phyloP scores from a whole-genome alignment of 2,329 filamentous ascomycete genomes.

The Talaromyces sp. region DNA sequence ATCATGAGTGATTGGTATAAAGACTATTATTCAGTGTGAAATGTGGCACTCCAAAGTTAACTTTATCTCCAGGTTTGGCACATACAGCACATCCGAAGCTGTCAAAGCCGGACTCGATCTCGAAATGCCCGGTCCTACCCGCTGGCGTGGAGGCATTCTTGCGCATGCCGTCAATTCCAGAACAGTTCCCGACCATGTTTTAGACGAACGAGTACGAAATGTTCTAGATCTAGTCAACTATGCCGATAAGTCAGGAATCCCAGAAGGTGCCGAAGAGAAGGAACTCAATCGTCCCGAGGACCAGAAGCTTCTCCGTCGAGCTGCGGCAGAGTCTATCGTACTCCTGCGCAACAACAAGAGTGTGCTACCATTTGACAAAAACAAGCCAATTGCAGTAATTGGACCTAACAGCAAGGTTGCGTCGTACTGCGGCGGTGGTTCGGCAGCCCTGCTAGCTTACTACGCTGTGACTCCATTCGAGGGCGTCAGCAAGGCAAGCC shows the following conservation, averaged over 20 bases:
- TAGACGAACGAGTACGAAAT: slow-evolving; percentile 55
- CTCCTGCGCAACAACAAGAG: slow-evolving; percentile 66
- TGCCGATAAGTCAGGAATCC: slow-evolving; percentile 49
- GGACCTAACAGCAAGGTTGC: slow-evolving; percentile 50
- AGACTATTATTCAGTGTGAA: background rate
- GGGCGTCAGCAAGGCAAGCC: slow-evolving; percentile 33
- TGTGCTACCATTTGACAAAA: slow-evolving; percentile 53
- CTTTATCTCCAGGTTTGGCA: slow-evolving; percentile 34
- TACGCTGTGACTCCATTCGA: slow-evolving; percentile 42
- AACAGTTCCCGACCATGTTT: slow-evolving; percentile 51
- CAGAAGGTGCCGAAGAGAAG: slow-evolving; percentile 51
- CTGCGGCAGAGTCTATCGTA: slow-evolving; percentile 66
- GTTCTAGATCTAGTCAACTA: slow-evolving; percentile 58
- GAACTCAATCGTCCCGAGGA: slow-evolving; percentile 57
- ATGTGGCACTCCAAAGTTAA: background rate
- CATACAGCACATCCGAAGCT: slow-evolving; percentile 41
- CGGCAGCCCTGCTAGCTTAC: slow-evolving; percentile 49
- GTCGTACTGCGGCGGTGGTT: slow-evolving; percentile 58
- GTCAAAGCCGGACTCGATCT: slow-evolving; percentile 43
- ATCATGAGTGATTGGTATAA: slow-evolving; percentile 43
- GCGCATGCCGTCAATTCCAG: slow-evolving; percentile 47
- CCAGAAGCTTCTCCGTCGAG: slow-evolving; percentile 57
- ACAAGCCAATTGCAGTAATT: slow-evolving; percentile 47
- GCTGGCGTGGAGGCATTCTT: slow-evolving; percentile 37
- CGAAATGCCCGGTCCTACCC: slow-evolving; percentile 44